Base-by-base conservation (phyloP, 768 basidiomycete species). In the Rhodosporidiobolus sp. region DNA sequence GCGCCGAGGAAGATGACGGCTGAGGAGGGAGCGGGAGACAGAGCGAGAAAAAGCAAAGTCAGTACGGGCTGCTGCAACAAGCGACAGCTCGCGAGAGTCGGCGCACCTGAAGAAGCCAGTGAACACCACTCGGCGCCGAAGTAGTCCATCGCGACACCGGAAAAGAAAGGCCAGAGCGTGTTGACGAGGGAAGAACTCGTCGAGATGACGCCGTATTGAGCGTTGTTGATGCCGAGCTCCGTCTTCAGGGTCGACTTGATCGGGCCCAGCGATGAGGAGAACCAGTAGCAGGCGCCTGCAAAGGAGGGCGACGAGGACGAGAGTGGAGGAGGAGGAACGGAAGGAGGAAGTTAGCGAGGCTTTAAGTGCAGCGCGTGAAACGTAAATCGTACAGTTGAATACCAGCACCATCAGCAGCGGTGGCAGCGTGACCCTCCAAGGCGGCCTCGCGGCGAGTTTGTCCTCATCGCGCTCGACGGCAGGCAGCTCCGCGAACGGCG, bases 211-310 rank as follows among this genome's bases (percentile, higher is more conserved):
- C 55, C 64, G 19, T 65, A 65, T 46, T 65, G 64, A 16, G 63
- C 53, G 22, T 65, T 65, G 43, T 55, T 24, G 38, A 65, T 65
- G 17, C 26, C 46, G 26, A 65, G 54, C 32, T 65, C 63, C 11
- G n/a, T 56, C 54, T 56, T 56, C 12, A 65, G 54, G 12, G 63
- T 65, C n/a, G 43, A n/a, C 28, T 65, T 65, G n/a, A 65, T 34
- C 10, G 63, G 63, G 7, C 63, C 63, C 2, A 63, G 43, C 4
- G 50, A 53, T 14, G 63, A 24, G 35, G 24, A 16, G 63, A 63
- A 63, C 63, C 63, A 63, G 52, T 63, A 63, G 11, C 19, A 35
- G 34, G 63, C 63, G 50, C 50, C 63, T 63, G 49, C 9, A 11
- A 4, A 28, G 14, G 32, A 10, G 16, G 14, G 54, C 32, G 50